Evolutionary conservation across 176 grass and related monocot genomes (phyloP), one percentile per base, ranked within the genome.

Genomic region (Cenchrus purpureus): DNA sequence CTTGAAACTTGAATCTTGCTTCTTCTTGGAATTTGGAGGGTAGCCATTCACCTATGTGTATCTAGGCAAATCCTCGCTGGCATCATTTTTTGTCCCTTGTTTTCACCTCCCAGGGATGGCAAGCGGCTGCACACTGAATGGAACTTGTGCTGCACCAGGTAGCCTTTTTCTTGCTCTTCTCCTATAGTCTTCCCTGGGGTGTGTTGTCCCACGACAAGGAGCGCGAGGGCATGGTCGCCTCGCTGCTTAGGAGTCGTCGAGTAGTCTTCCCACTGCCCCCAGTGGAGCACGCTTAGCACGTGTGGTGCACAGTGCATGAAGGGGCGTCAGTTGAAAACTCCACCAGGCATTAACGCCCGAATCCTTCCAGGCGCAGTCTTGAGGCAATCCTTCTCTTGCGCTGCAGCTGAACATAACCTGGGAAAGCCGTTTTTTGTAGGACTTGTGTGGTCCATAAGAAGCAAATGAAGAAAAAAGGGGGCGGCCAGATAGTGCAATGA

Each of bases 341-440:
- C 51, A 52, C 51, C 12, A 52, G 12, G 51, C 12, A 52, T 13
- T 4, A 53, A 15, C 3, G 51, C 51, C 12, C 2, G 9, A 28
- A 7, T 22, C 19, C 57, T 3, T 63, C 2, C 42, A 70, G 8
- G 3, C 51, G 1, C 10, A 70, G 67, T 46, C 40, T 4, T 5
- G 1, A 10, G 40, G 40, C 37, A 70, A 8, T 46, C 19, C 37
- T 10, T 12, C 22, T 50, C 49, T 32, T 74, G 0, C 12, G 13
- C 49, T 12, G 6, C 22, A 59, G 19, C 57, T 10, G 1, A 74
- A 12, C 71, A 14, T 32, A 32, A 32, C 31, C 0, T 14, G 46
- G 45, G 22, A 74, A 54, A 74, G 25, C 49, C 71, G 8, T 74
- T 74, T 73, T 74, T 6, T 74, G 5, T 74, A 54, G 71, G 71